Conservation (phyloP, 202 grass and related monocot genomes). For the Hordeum pubiflorum region DNA sequence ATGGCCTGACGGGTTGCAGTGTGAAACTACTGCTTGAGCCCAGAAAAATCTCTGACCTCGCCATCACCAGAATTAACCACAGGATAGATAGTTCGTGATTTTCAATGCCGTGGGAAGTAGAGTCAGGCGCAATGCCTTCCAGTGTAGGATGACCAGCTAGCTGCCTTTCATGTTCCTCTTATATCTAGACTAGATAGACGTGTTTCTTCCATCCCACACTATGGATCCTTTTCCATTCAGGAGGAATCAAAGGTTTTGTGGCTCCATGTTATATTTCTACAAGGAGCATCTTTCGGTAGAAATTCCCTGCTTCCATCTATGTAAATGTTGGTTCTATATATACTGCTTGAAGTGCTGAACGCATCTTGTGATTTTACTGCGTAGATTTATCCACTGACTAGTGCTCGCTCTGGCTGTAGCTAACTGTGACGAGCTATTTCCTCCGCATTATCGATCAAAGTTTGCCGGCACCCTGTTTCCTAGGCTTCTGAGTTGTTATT, state of each 20-base stretch:
- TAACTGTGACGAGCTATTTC: not conserved
- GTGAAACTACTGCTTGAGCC: not conserved
- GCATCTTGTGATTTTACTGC: not conserved
- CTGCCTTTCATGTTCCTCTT: not conserved
- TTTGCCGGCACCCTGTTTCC: not conserved
- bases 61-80: not conserved
- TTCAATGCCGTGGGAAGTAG: not conserved
- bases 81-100: not conserved
- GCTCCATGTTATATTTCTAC: too few species aligned
- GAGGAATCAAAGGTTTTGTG: not conserved
- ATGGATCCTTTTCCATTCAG: not conserved
- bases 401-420: not conserved
- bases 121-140: not conserved
- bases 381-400: not conserved
- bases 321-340: not conserved
- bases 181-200: not conserved
- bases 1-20: constrained; percentile 1
- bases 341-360: not conserved
- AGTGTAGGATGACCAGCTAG: not conserved
- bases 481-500: not conserved
- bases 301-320: not conserved
- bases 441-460: not conserved
- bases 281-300: not conserved
- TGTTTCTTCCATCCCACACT: not conserved
- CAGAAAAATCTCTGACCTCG: not conserved